A percentile compares a stretch with the other conserved stretches of the same genome.
These are phyloP conservation scores for Talaromyces trachyspermus DNA, from an alignment of 495 filamentous ascomycete genomes.

Conservation along the genomic window DNA sequence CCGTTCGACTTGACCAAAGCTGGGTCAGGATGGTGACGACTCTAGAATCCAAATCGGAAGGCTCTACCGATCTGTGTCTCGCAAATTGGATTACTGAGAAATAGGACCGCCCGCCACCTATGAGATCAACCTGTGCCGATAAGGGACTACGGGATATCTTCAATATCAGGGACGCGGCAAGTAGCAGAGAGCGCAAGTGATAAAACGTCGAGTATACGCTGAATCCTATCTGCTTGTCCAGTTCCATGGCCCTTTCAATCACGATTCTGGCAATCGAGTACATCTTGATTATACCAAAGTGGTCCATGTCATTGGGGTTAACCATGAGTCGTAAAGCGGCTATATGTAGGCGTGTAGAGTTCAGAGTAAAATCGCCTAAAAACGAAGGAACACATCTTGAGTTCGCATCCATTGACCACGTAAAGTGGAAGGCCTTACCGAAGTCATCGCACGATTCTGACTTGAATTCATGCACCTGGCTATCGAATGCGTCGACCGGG, in stretches of 20 bases:
- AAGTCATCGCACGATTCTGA: not conserved
- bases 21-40: not conserved
- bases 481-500: not conserved
- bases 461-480: not conserved
- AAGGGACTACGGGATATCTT: not conserved
- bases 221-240: not conserved
- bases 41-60: not conserved
- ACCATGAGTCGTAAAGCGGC: not conserved
- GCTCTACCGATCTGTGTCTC: not conserved
- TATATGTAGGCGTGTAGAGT: not conserved
- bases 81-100: not conserved
- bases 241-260: not conserved
- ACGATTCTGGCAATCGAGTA: not conserved
- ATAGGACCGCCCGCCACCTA: not conserved
- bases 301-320: not conserved
- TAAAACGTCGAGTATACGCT: not conserved
- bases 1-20: not conserved
- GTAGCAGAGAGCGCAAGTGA: not conserved
- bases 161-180: not conserved
- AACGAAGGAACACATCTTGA: not conserved
- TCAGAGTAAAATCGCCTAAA: not conserved
- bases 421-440: not conserved
- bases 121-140: not conserved
- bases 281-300: not conserved
- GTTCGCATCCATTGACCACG: not conserved